phyloP scores from a whole-genome alignment of 2,329 filamentous ascomycete species.

The Zymoseptoria crescenta region DNA sequence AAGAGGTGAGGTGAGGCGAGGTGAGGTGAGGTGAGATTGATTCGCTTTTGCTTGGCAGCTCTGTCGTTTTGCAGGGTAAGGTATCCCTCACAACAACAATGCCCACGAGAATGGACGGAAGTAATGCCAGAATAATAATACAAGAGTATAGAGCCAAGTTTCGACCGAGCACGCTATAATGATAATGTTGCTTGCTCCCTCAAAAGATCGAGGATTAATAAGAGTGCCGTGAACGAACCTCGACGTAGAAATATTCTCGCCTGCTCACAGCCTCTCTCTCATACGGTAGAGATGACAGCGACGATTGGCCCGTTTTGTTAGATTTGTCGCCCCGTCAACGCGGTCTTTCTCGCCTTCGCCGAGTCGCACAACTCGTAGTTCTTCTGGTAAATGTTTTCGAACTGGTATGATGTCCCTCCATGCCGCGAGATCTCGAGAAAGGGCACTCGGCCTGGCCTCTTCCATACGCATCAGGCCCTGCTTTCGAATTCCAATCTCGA shows the following conservation, averaged over 20 bases:
- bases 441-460: too few species aligned
- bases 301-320: neutral
- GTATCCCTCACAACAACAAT: too few species aligned
- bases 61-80: too few species aligned
- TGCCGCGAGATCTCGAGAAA: too few species aligned
- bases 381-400: neutral
- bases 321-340: neutral
- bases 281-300: neutral
- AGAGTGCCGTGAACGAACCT: neutral
- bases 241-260: neutral
- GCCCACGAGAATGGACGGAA: too few species aligned
- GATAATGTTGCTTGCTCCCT: neutral
- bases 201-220: too few species aligned
- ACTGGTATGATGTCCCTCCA: too few species aligned
- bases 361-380: neutral
- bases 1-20: neutral
- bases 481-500: too few species aligned
- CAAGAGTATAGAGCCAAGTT: neutral
- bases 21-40: neutral
- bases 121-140: neutral
- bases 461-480: too few species aligned
- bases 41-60: neutral
- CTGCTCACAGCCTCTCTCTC: neutral
- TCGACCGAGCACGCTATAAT: neutral
- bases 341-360: neutral